Evolutionary conservation across 2,329 filamentous ascomycete species (phyloP), one percentile per base, ranked within the genome.

Genomic region (Microthyrium microscopicum): DNA sequence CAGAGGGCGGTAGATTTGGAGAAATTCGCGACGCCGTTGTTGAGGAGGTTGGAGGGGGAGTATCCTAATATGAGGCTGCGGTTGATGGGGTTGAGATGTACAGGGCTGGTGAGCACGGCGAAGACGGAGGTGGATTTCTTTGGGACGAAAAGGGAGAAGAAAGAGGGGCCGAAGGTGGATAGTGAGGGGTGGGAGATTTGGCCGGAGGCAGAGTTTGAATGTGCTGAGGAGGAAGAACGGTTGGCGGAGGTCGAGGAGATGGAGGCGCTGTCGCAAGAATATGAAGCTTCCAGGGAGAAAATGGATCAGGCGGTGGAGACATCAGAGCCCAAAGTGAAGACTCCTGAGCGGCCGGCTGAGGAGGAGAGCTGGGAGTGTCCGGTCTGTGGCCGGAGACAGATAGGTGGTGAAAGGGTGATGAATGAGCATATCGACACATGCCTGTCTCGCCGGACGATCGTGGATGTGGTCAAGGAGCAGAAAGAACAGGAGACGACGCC

Each of bases 361-460:
- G 44, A 48, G 30, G 47, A 72, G 29, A 64, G 62, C 52, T 95
- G 85, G 85, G 67, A 77, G 24, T 98, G 89, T 52, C 89, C 89
- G 0, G 80, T 95, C 28, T 98, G 89, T 52, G 57, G 61, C n/a
- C 63, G 76, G 12, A 75, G 81, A 0, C 85, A 94, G 47, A 47
- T 61, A 1, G 70, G 83, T 0, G 67, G 87, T 31, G 83, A 94
- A 50, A 66, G 65, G 29, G 60, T 58, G 1, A 92, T 95, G 56
- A 98, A 98, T 44, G 71, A 78, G 36, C 89, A 98, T 48, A 84
- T 98, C 33, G 89, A 98, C 51, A 68, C 79, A 6, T 98, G 89
- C 51, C 66, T 98, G 2, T 94, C 85, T 1, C 67, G 76, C 35
- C 73, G 80, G 47, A 81, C 83, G 0, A 95, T 98, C 45, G 77